A percentile compares a stretch with the other conserved stretches of the same genome.
phyloP scores from a whole-genome alignment of 345 rosid species.

The Melastoma malabathricum region DNA sequence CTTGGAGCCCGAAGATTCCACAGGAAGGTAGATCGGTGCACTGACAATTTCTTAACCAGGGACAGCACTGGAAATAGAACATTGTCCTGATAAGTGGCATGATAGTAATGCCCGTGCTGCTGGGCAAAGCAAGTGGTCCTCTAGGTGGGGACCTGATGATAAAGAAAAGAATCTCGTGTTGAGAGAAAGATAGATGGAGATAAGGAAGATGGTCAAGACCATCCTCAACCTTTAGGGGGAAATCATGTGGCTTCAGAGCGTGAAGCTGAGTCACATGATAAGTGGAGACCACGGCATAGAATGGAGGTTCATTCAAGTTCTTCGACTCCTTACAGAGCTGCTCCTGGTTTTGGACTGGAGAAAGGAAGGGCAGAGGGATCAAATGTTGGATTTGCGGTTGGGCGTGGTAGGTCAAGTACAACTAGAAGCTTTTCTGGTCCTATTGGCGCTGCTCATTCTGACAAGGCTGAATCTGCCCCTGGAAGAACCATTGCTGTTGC shows the following conservation, averaged over 20 bases:
- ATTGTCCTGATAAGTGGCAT: conserved; percentile 57
- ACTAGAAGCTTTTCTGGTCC: conserved; percentile 24
- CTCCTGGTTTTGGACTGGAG: conserved; percentile 77
- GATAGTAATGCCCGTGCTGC: conserved; percentile 45
- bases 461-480: conserved; percentile 21
- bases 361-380: conserved; percentile 53
- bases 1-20: conserved; percentile 53
- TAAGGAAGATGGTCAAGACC: conserved; percentile 57
- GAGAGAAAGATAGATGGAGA: conserved; percentile 55
- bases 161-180: conserved; percentile 53
- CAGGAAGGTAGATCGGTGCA: conserved; percentile 45
- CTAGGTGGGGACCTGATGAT: conserved; percentile 99
- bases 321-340: conserved; percentile 47
- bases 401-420: conserved; percentile 56
- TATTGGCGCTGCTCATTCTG: conserved; percentile 13
- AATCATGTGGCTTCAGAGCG: conserved; percentile 46
- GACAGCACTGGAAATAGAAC: conserved; percentile 42
- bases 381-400: conserved; percentile 50
- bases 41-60: conserved; percentile 24
- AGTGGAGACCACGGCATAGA: conserved; percentile 95
- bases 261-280: conserved; percentile 74
- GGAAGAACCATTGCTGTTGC: conserved; percentile 24
- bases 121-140: conserved; percentile 76
- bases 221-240: conserved; percentile 25
- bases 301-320: conserved; percentile 54